A percentile compares a stretch with the other conserved stretches of the same genome.
Conservation (phyloP, 306 rosid genomes). For the Cucurbita maxima region DNA sequence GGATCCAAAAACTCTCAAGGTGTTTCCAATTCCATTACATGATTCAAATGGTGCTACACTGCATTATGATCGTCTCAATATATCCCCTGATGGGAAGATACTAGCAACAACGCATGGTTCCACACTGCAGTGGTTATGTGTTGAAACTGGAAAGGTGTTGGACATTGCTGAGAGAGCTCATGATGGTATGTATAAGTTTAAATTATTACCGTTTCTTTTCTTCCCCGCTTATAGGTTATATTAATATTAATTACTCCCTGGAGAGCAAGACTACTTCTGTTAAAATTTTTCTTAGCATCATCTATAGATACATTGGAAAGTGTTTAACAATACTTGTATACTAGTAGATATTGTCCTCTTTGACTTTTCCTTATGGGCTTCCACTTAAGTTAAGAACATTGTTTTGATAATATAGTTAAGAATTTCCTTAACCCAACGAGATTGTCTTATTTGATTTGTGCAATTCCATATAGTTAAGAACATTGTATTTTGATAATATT, state of each 20-base stretch:
- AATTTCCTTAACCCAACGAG: not conserved
- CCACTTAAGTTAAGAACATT: no score
- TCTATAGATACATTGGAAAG: not conserved
- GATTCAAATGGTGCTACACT: constrained; percentile 45
- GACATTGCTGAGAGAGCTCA: constrained; percentile 95
- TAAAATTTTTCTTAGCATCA: not conserved
- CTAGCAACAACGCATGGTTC: constrained; percentile 81
- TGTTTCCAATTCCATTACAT: constrained; percentile 72
- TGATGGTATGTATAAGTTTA: constrained; percentile 63
- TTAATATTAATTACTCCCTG: not conserved
- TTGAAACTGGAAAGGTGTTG: constrained; percentile 71
- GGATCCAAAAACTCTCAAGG: constrained; percentile 90
- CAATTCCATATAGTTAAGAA: not conserved
- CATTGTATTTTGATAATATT: not conserved
- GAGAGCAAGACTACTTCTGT: not conserved
- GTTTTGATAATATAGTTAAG: no score
- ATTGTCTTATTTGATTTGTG: not conserved
- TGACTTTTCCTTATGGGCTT: no score
- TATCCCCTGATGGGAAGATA: constrained; percentile 73
- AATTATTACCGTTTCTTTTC: not conserved
- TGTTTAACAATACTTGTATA: not conserved
- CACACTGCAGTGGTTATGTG: constrained; percentile 78
- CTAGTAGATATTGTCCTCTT: no score
- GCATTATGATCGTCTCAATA: constrained; percentile 66
- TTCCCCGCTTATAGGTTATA: not conserved